Base-by-base conservation (phyloP, 2,329 filamentous ascomycete genomes). In the Pyrenophora graminea region DNA sequence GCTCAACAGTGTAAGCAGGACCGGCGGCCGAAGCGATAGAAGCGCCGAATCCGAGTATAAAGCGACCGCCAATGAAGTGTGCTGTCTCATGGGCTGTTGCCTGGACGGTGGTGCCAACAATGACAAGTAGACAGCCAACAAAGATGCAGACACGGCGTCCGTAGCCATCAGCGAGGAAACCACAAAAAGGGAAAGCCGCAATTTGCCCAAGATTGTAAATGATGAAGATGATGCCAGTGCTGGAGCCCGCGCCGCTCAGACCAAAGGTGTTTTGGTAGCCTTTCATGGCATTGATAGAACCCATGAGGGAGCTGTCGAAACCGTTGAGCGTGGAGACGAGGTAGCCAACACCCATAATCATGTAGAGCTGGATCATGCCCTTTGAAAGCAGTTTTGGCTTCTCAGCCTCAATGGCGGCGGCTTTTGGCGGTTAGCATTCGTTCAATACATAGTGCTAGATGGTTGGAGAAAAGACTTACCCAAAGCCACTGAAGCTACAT, bases 1-100 rank as follows among this genome's bases (percentile, higher is more conserved):
- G 71, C 63, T 87, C 84, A 41, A 84, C 80, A 8, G 79, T 79
- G 56, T 84, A 85, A n/a, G 80, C 77, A 3, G 83, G 82, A 1
- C 78, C 81, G 2, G 81, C 81, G 10, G 80, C 78, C n/a, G 79
- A 78, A 2, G 80, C 80, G 46, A 86, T 81, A 1, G 78, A 77
- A 27, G 80, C 81, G 33, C 84, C 83, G 37, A 74, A 73, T 2
- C 72, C 72, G 33, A 75, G 68, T 3, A 75, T n/a, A 53, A 75
- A 75, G 15, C 73, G 61, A 12, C 73, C 73, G 10, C 59, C 81
- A 58, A 85, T 80, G 69, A 86, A 85, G 52, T 82, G 79, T 8
- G 70, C 74, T 33, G 72, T 75, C 19, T 61, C 63, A 43, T 79
- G 61, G 7, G 81, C 76, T n/a, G 80, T 74, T 1, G 74, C 73